Percentiles rank a stretch among this genome's conserved stretches.
Conservation (phyloP, 2,329 filamentous ascomycete genomes). For the Camillea tinctor region DNA sequence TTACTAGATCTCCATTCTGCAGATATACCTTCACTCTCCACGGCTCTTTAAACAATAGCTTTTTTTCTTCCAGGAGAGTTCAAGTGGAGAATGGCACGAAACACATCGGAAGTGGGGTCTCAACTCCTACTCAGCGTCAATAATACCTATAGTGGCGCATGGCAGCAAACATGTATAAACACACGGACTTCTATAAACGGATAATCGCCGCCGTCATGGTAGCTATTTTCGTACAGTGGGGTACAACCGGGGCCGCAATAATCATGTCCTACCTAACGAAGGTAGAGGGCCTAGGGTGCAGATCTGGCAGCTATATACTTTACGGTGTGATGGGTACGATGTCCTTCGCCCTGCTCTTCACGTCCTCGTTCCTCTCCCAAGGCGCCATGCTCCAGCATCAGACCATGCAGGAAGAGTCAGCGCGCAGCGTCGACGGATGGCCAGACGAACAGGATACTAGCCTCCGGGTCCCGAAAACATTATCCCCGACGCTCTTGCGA, state of each 20-base stretch:
- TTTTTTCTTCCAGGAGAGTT: too few species aligned
- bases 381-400: slow-evolving; percentile 17
- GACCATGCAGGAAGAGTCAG: not conserved
- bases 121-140: too few species aligned
- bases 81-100: too few species aligned
- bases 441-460: not conserved
- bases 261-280: slow-evolving; percentile 18
- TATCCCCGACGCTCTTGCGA: slow-evolving; percentile 5
- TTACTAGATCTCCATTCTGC: too few species aligned
- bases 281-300: slow-evolving; percentile 17
- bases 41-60: too few species aligned
- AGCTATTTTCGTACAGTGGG: slow-evolving; percentile 16
- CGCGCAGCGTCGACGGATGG: not conserved
- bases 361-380: slow-evolving; percentile 16
- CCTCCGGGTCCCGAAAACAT: not conserved
- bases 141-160: too few species aligned
- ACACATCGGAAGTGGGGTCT: too few species aligned
- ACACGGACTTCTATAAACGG: slow-evolving; percentile 13
- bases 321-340: slow-evolving; percentile 10
- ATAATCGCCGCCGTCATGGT: slow-evolving; percentile 9
- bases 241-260: slow-evolving; percentile 13
- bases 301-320: slow-evolving; percentile 19
- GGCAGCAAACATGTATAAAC: too few species aligned
- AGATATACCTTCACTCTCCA: too few species aligned
- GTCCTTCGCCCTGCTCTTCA: slow-evolving; percentile 13